Evolutionary conservation across 2,329 filamentous ascomycete species (phyloP).

Genomic region (Exophiala mesophila): DNA sequence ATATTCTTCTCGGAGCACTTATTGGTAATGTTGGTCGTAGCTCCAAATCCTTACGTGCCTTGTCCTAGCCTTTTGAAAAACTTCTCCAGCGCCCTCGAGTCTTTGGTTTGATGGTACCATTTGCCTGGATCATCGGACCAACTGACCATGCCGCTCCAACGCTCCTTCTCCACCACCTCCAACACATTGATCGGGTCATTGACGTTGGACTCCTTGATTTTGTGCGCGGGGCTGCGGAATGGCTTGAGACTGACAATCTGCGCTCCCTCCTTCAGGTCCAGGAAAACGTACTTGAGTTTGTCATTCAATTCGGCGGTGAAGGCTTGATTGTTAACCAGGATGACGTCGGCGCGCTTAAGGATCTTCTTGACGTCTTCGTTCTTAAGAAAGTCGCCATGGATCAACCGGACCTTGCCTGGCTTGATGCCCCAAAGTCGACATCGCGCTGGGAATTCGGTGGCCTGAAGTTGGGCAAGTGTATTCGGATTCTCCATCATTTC

Average conservation of each 20-base stretch:
- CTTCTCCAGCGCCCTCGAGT: constrained; percentile 49
- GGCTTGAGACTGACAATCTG: constrained; percentile 88
- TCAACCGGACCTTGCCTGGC: constrained; percentile 72
- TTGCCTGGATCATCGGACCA: constrained; percentile 82
- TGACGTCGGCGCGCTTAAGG: constrained; percentile 82
- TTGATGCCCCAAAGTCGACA: constrained; percentile 84
- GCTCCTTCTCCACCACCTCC: constrained; percentile 67
- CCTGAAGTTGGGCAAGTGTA: constrained; percentile 72
- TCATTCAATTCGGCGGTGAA: constrained; percentile 87
- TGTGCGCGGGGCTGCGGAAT: constrained; percentile 77
- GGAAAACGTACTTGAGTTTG: constrained; percentile 77
- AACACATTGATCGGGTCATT: constrained; percentile 79
- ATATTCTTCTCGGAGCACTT: too few relatives aligned
- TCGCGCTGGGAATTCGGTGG: constrained; percentile 75
- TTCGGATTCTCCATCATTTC: constrained; percentile 93
- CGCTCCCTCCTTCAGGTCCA: constrained; percentile 87
- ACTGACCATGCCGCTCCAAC: constrained; percentile 69
- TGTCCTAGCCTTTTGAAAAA: constrained; percentile 39
- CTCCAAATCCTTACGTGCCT: too few relatives aligned
- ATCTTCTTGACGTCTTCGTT: constrained; percentile 65
- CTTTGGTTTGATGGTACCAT: constrained; percentile 85
- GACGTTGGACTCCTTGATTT: constrained; percentile 66
- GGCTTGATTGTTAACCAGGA: constrained; percentile 96
- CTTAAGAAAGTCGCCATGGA: constrained; percentile 77
- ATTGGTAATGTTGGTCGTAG: too few relatives aligned